Base-by-base conservation (phyloP, 345 rosid species). In the Trapa bicornis region DNA sequence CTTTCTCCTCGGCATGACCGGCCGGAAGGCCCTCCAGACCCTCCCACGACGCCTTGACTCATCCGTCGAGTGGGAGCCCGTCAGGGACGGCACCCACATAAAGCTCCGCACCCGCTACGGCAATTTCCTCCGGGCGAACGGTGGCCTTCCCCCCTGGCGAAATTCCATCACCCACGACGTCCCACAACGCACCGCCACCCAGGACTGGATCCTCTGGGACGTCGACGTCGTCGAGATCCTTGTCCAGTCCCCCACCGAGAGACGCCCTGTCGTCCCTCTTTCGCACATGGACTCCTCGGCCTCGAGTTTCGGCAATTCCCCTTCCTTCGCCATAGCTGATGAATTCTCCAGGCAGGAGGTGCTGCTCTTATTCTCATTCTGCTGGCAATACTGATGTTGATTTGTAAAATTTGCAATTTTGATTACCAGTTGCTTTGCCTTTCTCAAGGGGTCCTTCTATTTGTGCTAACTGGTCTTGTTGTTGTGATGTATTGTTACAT, bases 91-190 rank as follows among this genome's bases (percentile, higher is more conserved):
- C 2, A 68, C 77, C 29, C 81, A 65, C 66, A 73, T 83, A 42
- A 89, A 81, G 77, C 89, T 91, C 36, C 78, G 75, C 78, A 85
- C 93, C 1, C 71, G 87, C 3, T 68, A 73, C 71, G 97, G 96
- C 42, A 71, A 85, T 68, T 89, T 77, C 71, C 74, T 92, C 72
- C 79, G 97, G 45, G 98, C 84, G 15, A 89, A 92, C 53, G 90
- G 95, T 4, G 89, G 94, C 5, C 67, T 87, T 61, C 96, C 98
- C 37, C 97, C 96, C 2, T 88, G 94, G 93, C 75, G 96, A 67
- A 86, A 92, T 84, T 85, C 93, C 1, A 75, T 89, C 4, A 89
- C 94, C 0, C 98, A 92, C 64, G 98, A 88, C 65, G 77, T 73
- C 53, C 87, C 98, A 68, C 86, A 86, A 5, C 69, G 88, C 67